phyloP scores from a whole-genome alignment of 306 rosid species.

The Glycine latifolia region DNA sequence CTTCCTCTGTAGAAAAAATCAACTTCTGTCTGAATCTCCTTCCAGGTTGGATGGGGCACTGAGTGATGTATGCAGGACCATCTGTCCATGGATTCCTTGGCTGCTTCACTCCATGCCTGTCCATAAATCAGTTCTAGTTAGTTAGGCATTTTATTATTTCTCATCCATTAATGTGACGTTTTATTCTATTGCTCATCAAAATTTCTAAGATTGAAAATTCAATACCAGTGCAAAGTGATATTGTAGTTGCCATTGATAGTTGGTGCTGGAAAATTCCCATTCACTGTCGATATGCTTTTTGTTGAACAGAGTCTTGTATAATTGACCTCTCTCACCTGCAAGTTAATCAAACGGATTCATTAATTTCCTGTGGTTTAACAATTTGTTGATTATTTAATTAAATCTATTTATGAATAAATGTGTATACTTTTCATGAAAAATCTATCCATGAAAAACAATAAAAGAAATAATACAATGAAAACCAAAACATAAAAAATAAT shows the following conservation, averaged over 20 bases:
- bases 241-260: constrained; percentile 42
- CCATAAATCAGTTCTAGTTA: background rate
- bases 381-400: background rate
- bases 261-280: constrained; percentile 56
- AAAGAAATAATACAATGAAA: background rate
- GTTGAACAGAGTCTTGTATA: constrained; percentile 53
- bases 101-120: constrained; percentile 61
- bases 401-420: too few relatives aligned
- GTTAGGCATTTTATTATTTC: background rate
- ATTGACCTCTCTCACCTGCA: constrained; percentile 44
- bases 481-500: background rate
- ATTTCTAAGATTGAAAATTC: constrained; percentile 1
- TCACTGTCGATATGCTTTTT: constrained; percentile 59
- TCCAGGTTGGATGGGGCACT: constrained; percentile 62
- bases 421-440: background rate
- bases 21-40: constrained; percentile 50
- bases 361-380: background rate
- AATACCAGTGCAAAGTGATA: constrained; percentile 65
- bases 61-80: constrained; percentile 59
- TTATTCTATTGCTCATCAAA: background rate
- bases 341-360: background rate
- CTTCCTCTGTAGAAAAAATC: constrained; percentile 54
- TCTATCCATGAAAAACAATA: background rate
- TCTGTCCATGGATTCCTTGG: constrained; percentile 62
- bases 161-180: background rate